These are phyloP conservation scores for Colletotrichum shisoi DNA, from an alignment of 2,329 filamentous ascomycete species.

Conservation along the genomic window DNA sequence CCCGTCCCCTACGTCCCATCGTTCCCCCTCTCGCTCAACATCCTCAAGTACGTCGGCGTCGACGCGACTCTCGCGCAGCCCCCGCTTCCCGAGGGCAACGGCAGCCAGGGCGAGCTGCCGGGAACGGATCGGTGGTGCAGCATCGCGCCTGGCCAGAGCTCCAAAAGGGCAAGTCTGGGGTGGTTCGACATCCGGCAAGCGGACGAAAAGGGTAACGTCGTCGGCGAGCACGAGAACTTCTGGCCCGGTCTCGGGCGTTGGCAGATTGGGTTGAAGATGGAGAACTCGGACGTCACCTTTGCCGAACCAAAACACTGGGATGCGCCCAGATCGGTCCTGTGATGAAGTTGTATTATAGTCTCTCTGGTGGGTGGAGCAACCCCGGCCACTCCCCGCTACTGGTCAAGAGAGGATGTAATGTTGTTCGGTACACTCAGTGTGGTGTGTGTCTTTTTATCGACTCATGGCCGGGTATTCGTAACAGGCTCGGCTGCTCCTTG, in stretches of 20 bases:
- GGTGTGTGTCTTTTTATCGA: too few species aligned
- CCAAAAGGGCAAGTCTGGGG: constrained; percentile 49
- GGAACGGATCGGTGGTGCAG: constrained; percentile 58
- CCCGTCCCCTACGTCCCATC: constrained; percentile 52
- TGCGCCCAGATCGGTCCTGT: constrained; percentile 43
- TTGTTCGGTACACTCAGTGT: too few species aligned
- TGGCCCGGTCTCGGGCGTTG: constrained; percentile 58
- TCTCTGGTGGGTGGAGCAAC: background rate
- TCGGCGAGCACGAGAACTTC: constrained; percentile 51
- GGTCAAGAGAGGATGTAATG: too few species aligned
- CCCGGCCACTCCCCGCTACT: too few species aligned
- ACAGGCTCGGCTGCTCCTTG: background rate
- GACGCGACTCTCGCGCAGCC: constrained; percentile 57
- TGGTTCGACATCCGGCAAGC: constrained; percentile 59
- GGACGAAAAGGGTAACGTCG: constrained; percentile 43
- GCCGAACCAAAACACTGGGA: constrained; percentile 41
- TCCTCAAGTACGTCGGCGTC: constrained; percentile 53
- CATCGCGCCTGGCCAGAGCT: constrained; percentile 46
- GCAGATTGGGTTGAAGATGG: constrained; percentile 54
- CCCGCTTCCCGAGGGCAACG: constrained; percentile 55
- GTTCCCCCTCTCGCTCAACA: constrained; percentile 54
- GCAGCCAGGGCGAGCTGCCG: constrained; percentile 53
- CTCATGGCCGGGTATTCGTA: too few species aligned
- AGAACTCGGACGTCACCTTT: constrained; percentile 48
- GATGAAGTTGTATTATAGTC: background rate